phyloP scores from a whole-genome alignment of 2,329 filamentous ascomycete genomes.

The Colletotrichum gloeosporioides region DNA sequence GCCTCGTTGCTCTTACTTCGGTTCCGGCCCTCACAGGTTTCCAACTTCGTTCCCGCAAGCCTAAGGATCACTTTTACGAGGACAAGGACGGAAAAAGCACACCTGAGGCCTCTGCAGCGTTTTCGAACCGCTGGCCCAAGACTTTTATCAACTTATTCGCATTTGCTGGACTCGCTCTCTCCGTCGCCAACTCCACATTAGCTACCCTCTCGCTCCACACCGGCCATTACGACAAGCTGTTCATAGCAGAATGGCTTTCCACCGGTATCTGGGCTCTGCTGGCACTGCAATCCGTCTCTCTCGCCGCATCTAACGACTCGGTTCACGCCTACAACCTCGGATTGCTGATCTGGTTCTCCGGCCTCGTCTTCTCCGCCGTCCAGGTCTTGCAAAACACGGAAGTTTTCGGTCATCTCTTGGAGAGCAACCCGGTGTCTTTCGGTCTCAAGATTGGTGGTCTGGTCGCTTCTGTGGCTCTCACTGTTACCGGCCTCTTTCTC shows the following conservation, averaged over 20 bases:
- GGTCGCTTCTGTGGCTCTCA: constrained; percentile 46
- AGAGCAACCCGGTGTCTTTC: constrained; percentile 39
- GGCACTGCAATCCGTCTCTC: constrained; percentile 54
- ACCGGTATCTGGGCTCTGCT: constrained; percentile 62
- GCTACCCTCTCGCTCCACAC: constrained; percentile 40
- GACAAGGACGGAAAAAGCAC: constrained; percentile 75
- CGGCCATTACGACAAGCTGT: constrained; percentile 37
- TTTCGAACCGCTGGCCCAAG: constrained; percentile 66
- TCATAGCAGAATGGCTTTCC: constrained; percentile 64
- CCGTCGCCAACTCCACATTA: constrained; percentile 62
- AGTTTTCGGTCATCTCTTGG: constrained; percentile 37
- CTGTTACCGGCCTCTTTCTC: constrained; percentile 57
- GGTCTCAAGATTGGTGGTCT: constrained; percentile 55
- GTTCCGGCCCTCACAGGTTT: constrained; percentile 41
- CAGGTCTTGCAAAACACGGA: constrained; percentile 50
- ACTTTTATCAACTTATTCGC: constrained; percentile 59
- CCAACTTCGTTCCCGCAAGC: constrained; percentile 38
- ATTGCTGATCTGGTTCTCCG: constrained; percentile 54
- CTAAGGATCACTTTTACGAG: constrained; percentile 59
- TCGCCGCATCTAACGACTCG: constrained; percentile 55
- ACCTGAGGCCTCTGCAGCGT: constrained; percentile 64
- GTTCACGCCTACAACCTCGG: constrained; percentile 60
- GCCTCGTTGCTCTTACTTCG: constrained; percentile 38
- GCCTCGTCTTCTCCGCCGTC: constrained; percentile 46
- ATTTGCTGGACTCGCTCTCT: constrained; percentile 56